Percentiles rank a stretch among this genome's conserved stretches.
phyloP scores from a whole-genome alignment of 179 eudicot genomes.

The Pouteria campechiana region DNA sequence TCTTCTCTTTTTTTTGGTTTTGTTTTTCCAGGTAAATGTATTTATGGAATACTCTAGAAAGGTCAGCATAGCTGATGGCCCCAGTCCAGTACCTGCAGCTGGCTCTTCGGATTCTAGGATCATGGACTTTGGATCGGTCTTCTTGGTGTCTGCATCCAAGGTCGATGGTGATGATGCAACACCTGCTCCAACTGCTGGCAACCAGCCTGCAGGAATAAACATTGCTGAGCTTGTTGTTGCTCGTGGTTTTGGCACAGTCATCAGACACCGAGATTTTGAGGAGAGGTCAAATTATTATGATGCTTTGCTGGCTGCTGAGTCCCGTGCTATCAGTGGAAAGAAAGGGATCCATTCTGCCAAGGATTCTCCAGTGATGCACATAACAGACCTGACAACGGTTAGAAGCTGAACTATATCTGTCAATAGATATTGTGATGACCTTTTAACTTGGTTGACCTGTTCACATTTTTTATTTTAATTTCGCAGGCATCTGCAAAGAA shows the following conservation, averaged over 20 bases:
- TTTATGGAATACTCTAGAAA: constrained; percentile 96
- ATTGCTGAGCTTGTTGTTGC: constrained; percentile 76
- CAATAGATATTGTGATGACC: not conserved
- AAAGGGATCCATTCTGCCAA: constrained; percentile 68
- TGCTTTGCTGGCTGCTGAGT: constrained; percentile 78
- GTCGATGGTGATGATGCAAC: constrained; percentile 39
- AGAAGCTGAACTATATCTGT: constrained; percentile 8
- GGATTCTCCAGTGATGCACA: constrained; percentile 58
- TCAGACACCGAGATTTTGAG: constrained; percentile 83
- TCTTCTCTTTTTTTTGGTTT: not conserved
- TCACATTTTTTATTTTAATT: not conserved
- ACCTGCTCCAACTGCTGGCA: constrained; percentile 28
- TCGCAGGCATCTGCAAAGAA: constrained; percentile 70
- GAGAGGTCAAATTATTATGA: constrained; percentile 87
- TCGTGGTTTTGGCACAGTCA: constrained; percentile 70
- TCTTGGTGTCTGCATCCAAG: constrained; percentile 56
- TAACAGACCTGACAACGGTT: constrained; percentile 74
- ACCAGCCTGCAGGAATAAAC: constrained; percentile 52
- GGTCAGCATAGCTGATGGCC: constrained; percentile 41
- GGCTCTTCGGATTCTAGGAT: constrained; percentile 47
- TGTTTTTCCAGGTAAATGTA: constrained; percentile 61
- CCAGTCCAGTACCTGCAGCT: constrained; percentile 27
- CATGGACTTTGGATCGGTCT: constrained; percentile 89
- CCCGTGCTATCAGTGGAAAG: constrained; percentile 61
- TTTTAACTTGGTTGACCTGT: not conserved